Conservation (phyloP, 164 flowering plant genomes). For the Kalanchoe fedtschenkoi region DNA sequence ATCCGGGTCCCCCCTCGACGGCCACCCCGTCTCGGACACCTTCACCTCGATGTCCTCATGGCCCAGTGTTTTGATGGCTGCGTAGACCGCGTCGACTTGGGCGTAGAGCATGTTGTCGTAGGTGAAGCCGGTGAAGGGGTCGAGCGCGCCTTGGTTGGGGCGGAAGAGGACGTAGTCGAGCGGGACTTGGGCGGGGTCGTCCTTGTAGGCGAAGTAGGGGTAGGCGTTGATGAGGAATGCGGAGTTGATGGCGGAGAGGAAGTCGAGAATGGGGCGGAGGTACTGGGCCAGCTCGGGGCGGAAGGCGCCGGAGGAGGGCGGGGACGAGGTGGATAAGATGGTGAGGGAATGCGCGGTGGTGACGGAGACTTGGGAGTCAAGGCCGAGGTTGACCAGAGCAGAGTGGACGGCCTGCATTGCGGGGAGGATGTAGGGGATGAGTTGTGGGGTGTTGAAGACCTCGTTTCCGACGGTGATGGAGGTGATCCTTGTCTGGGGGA, state of each 20-base stretch:
- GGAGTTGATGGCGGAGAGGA: constrained; percentile 43
- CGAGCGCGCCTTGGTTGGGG: constrained; percentile 59
- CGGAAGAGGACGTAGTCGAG: constrained; percentile 66
- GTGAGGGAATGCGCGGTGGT: constrained; percentile 57
- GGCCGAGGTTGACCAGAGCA: constrained; percentile 49
- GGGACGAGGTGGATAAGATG: constrained; percentile 49
- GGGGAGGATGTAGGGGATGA: constrained; percentile 42
- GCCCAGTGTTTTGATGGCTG: constrained; percentile 60
- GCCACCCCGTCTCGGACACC: constrained; percentile 96
- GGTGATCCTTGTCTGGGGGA: constrained; percentile 65
- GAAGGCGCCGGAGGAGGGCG: constrained; percentile 77
- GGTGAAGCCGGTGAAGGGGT: constrained; percentile 51
- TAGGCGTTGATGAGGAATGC: constrained; percentile 94
- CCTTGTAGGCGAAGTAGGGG: constrained; percentile 86
- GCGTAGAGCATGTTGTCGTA: constrained; percentile 95
- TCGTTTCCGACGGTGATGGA: constrained; percentile 87
- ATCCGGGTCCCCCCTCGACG: constrained; percentile 64
- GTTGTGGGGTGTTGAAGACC: constrained; percentile 29
- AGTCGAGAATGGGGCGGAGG: constrained; percentile 43
- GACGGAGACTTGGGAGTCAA: constrained; percentile 47
- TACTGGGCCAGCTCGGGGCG: constrained; percentile 28
- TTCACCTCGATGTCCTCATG: constrained; percentile 52
- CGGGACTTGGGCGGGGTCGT: constrained; percentile 31
- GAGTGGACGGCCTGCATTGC: constrained; percentile 51
- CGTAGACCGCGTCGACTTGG: constrained; percentile 69